Percentiles rank a stretch among this genome's conserved stretches.
Conservation (phyloP, 345 rosid species). For the Erysimum cheiranthoides region DNA sequence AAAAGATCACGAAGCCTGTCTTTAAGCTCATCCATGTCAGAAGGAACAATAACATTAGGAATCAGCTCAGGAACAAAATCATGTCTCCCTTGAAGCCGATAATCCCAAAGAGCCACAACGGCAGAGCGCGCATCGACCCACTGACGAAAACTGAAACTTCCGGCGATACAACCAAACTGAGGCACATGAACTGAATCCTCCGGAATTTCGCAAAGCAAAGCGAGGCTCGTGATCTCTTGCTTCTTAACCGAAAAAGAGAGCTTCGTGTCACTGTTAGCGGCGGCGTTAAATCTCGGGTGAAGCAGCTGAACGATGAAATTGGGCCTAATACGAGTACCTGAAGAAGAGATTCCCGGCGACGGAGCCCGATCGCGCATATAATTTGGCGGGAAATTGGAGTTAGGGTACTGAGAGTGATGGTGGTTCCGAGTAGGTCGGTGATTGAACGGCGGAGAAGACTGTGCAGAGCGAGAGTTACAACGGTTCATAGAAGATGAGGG, state of each 20-base stretch:
- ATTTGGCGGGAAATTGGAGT: conserved; percentile 40
- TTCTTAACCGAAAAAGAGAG: not conserved
- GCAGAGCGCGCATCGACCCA: conserved; percentile 57
- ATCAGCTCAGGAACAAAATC: conserved; percentile 43
- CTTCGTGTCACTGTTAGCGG: not conserved
- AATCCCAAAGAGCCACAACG: conserved; percentile 50
- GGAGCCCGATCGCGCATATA: conserved; percentile 31
- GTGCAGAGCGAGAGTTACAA: not conserved
- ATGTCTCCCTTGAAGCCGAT: conserved; percentile 51
- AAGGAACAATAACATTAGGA: conserved; percentile 47
- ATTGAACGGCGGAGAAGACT: conserved; percentile 18
- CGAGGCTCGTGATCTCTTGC: conserved; percentile 26
- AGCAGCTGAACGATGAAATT: conserved; percentile 47
- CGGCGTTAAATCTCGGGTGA: conserved; percentile 10
- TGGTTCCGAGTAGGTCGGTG: conserved; percentile 22
- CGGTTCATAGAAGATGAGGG: conserved; percentile 9
- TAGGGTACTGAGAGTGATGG: conserved; percentile 36
- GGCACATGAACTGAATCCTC: conserved; percentile 18
- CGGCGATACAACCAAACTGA: conserved; percentile 37
- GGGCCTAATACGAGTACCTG: conserved; percentile 23
- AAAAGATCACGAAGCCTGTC: conserved; percentile 52
- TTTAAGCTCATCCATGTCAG: conserved; percentile 52
- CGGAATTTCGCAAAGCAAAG: conserved; percentile 32
- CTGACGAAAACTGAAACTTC: conserved; percentile 48
- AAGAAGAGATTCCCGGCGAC: not conserved